Evolutionary conservation across 176 grass and related monocot genomes (phyloP), one percentile per base, ranked within the genome.

Genomic region (Hyparrhenia diplandra): DNA sequence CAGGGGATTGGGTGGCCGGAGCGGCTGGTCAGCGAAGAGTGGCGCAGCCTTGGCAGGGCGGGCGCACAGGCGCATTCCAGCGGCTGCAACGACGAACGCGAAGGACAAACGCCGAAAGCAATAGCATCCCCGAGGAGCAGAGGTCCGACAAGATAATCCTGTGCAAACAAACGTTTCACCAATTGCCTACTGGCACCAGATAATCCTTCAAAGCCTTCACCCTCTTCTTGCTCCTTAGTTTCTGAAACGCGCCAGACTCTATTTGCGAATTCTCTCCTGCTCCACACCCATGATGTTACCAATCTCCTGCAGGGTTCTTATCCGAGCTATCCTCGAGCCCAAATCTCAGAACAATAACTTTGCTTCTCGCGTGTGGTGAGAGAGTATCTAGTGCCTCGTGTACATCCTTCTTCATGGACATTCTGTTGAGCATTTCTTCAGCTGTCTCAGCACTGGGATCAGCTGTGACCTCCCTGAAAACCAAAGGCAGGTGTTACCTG

Each of bases 191-290:
- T 23, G 87, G 87, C 12, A 80, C 70, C 62, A 89, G 76, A 70
- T 89, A 89, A 76, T 89, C 82, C 82, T 84, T 84, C 52, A 89
- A 80, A 62, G 76, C 77, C 32, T 85, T 85, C 10, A 85, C 77
- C 31, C 45, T 81, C 59, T 81, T 89, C 55, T 89, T 89, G 71
- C 62, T 82, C 60, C 88, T 98, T 30, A 95, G 69, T 85, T 98
- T 98, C 79, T 88, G 80, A 65, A 98, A 91, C 5, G 90, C 90
- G 2, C 78, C 79, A 7, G 86, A 87, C 47, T 95, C 92, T 0
- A 98, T 93, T 54, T 98, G 95, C 95, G 77, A 75, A 98, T 86
- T 76, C 92, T 88, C 76, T 98, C 95, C 86, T 92, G 85, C 71
- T 90, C 95, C 73, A 95, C 89, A 41, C 86, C 78, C 87, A 98